phyloP scores from a whole-genome alignment of 352 stramenopile species.

The Pythium sp. region DNA sequence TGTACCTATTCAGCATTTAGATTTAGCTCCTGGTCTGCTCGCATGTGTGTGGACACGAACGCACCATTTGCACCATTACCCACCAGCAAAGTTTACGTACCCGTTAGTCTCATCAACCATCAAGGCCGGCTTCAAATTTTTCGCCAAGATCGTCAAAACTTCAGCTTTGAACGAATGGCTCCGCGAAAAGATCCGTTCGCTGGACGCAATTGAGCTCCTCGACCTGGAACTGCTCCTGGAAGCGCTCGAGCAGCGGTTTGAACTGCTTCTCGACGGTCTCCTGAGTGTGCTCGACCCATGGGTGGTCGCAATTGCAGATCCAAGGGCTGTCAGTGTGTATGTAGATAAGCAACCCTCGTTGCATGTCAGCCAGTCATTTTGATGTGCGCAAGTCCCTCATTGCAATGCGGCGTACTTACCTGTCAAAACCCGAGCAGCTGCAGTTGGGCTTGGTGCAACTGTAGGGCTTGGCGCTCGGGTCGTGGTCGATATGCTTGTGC shows the following conservation, averaged over 20 bases:
- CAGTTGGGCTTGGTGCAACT: slow-evolving; percentile 57
- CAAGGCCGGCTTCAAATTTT: background rate
- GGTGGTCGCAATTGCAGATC: slow-evolving; percentile 82
- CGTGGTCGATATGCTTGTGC: slow-evolving; percentile 76
- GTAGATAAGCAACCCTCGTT: background rate
- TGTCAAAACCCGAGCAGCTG: slow-evolving; percentile 60
- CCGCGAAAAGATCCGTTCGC: slow-evolving; percentile 51
- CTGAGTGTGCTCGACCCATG: slow-evolving; percentile 55
- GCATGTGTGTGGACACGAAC: background rate
- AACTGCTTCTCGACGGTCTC: slow-evolving; percentile 53
- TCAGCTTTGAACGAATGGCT: slow-evolving; percentile 29
- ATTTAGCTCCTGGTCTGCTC: background rate
- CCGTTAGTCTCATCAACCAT: slow-evolving; percentile 3
- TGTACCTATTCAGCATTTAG: background rate
- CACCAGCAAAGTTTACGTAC: slow-evolving; percentile 12
- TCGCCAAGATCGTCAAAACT: background rate
- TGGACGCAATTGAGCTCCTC: slow-evolving; percentile 55
- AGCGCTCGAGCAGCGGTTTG: slow-evolving; percentile 32
- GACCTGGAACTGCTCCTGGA: slow-evolving; percentile 36
- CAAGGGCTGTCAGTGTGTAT: slow-evolving; percentile 41
- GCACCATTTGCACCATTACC: background rate
- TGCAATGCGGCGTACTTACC: slow-evolving; percentile 22
- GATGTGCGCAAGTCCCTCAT: background rate
- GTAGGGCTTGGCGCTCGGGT: slow-evolving; percentile 37
- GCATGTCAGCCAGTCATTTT: background rate